phyloP scores from a whole-genome alignment of 306 rosid genomes.

The Quercus suber region DNA sequence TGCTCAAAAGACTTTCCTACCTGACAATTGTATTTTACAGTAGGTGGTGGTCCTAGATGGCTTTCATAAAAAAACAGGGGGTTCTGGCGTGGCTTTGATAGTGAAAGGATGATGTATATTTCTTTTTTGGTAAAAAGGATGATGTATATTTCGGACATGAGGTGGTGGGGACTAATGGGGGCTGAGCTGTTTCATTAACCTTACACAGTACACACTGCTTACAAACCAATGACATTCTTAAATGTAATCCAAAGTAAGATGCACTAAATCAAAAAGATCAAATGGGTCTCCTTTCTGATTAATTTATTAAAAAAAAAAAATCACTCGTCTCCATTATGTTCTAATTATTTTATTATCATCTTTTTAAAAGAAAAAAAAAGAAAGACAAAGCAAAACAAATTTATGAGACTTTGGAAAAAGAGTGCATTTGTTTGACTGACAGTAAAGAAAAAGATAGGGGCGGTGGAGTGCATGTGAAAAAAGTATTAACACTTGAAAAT shows the following conservation, averaged over 20 bases:
- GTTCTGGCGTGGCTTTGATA: conserved; percentile 15
- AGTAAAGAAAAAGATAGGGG: background rate
- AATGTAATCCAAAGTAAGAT: conserved; percentile 1
- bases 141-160: background rate
- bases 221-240: background rate
- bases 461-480: background rate
- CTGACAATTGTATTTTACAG: background rate
- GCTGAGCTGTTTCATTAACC: background rate
- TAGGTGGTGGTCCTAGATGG: background rate
- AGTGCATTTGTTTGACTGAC: too few relatives aligned
- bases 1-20: background rate
- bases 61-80: background rate
- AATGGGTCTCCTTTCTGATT: too few relatives aligned
- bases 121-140: background rate
- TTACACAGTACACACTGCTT: background rate
- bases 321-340: too few relatives aligned
- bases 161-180: background rate
- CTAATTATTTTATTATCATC: too few relatives aligned
- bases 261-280: conserved; percentile 3
- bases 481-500: background rate
- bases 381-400: background rate
- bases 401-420: too few relatives aligned
- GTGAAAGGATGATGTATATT: conserved; percentile 4
- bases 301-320: too few relatives aligned
- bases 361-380: too few relatives aligned